Conservation (phyloP, 1,284 basidiomycete genomes). For the Exobasidium cylindrosporum region DNA sequence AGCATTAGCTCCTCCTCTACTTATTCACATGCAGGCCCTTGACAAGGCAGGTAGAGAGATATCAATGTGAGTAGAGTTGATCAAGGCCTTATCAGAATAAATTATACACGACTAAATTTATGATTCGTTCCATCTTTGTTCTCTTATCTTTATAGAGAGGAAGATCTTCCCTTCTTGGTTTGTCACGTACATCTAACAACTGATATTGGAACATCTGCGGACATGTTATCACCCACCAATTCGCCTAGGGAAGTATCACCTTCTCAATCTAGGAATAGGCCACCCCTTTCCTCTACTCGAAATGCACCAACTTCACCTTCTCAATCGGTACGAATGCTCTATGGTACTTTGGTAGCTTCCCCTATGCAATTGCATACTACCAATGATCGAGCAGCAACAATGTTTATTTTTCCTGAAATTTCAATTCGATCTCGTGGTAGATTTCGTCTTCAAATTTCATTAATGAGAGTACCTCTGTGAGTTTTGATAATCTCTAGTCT, state of each 20-base stretch:
- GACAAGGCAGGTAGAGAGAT: slow-evolving; percentile 4
- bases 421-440: slow-evolving; percentile 29
- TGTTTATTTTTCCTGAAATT: slow-evolving; percentile 43
- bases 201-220: slow-evolving; percentile 12
- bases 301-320: not conserved
- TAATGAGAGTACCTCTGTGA: slow-evolving; percentile 23
- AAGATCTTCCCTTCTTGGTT: slow-evolving; percentile 31
- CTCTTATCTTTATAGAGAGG: slow-evolving; percentile 2
- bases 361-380: slow-evolving; percentile 17
- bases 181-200: slow-evolving; percentile 34
- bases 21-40: slow-evolving; percentile 28
- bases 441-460: slow-evolving; percentile 26
- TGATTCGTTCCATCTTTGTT: not conserved
- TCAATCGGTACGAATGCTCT: slow-evolving; percentile 29
- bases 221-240: not conserved
- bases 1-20: slow-evolving; percentile 34
- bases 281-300: not conserved
- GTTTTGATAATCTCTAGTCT: not conserved
- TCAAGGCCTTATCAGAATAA: not conserved
- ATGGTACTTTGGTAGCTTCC: slow-evolving; percentile 32
- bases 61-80: not conserved
- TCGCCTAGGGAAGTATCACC: not conserved
- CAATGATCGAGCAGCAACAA: slow-evolving; percentile 10
- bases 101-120: not conserved
- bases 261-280: not conserved